phyloP scores from a whole-genome alignment of 805 yeast genomes.

The Nakazawaea siamensis region DNA sequence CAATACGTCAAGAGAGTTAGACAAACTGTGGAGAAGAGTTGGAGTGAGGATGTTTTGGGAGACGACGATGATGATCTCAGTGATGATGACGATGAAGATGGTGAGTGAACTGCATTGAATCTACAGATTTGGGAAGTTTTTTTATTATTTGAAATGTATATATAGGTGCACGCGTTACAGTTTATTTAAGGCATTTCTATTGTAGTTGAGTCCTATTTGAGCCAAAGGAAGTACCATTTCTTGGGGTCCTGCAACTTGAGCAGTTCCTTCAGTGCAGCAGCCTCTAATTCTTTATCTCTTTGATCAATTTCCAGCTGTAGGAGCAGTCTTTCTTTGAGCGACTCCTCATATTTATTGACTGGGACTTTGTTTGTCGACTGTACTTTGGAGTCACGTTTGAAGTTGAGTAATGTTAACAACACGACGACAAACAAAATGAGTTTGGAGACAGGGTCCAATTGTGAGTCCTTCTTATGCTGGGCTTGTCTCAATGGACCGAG shows the following conservation, averaged over 20 bases:
- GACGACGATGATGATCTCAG: slow-evolving; percentile 40
- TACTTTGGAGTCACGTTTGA: slow-evolving; percentile 41
- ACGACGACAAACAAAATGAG: slow-evolving; percentile 40
- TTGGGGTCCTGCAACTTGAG: slow-evolving; percentile 6
- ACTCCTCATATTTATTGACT: slow-evolving; percentile 17
- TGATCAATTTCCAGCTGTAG: slow-evolving; percentile 15
- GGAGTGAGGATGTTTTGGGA: slow-evolving; percentile 74
- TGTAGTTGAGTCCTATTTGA: slow-evolving; percentile 24
- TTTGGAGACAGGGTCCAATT: slow-evolving; percentile 52
- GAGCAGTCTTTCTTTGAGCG: slow-evolving; percentile 9
- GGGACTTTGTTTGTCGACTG: slow-evolving; percentile 23
- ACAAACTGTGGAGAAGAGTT: slow-evolving; percentile 89
- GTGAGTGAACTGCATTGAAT: slow-evolving; percentile 12
- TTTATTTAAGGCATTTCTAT: no score
- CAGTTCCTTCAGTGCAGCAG: not conserved
- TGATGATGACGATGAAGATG: slow-evolving; percentile 23
- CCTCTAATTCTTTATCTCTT: slow-evolving; percentile 1
- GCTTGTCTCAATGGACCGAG: slow-evolving; percentile 33
- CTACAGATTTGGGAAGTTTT: slow-evolving; percentile 1
- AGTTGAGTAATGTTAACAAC: slow-evolving; percentile 40
- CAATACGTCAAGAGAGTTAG: slow-evolving; percentile 88
- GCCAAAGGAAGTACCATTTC: slow-evolving; percentile 49
- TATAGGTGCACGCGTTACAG: no score
- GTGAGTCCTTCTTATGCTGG: slow-evolving; percentile 36
- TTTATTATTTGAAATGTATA: no score